Evolutionary conservation across 164 flowering plant genomes (phyloP).

Genomic region (Cinnamomum micranthum): DNA sequence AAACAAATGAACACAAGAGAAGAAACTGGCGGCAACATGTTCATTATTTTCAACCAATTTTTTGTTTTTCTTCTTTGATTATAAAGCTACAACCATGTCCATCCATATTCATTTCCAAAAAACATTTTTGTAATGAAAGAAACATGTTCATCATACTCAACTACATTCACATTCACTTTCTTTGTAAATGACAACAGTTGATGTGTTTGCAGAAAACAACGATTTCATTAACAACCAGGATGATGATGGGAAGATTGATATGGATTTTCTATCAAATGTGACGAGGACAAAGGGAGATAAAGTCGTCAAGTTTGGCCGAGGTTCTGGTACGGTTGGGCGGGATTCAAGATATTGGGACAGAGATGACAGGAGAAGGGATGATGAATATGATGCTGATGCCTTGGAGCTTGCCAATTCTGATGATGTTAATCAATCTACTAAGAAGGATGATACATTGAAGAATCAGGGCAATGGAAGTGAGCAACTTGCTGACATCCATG

Average conservation of each 20-base stretch:
- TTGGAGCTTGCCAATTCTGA: constrained; percentile 26
- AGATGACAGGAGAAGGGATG: constrained; percentile 96
- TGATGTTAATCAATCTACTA: constrained; percentile 22
- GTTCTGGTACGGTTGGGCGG: constrained; percentile 58
- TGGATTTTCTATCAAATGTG: constrained; percentile 68
- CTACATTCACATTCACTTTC: background rate
- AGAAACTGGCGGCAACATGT: background rate
- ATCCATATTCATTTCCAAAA: background rate
- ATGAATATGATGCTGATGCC: constrained; percentile 71
- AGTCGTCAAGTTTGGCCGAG: constrained; percentile 73
- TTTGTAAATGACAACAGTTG: constrained; percentile 5
- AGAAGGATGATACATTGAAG: constrained; percentile 11
- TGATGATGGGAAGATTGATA: constrained; percentile 41
- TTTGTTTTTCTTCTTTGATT: background rate
- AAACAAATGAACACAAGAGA: background rate
- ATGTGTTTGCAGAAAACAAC: constrained; percentile 43
- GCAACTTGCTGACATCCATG: constrained; percentile 16
- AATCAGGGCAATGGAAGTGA: constrained; percentile 19
- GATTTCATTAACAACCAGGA: constrained; percentile 28
- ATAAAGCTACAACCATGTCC: background rate
- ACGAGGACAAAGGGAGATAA: constrained; percentile 38
- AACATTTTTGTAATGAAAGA: background rate
- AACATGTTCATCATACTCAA: background rate
- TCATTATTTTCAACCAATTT: background rate
- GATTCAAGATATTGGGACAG: constrained; percentile 96